A percentile compares a stretch with the other conserved stretches of the same genome.
phyloP scores from a whole-genome alignment of 805 yeast species.

The Lipomyces sp. region DNA sequence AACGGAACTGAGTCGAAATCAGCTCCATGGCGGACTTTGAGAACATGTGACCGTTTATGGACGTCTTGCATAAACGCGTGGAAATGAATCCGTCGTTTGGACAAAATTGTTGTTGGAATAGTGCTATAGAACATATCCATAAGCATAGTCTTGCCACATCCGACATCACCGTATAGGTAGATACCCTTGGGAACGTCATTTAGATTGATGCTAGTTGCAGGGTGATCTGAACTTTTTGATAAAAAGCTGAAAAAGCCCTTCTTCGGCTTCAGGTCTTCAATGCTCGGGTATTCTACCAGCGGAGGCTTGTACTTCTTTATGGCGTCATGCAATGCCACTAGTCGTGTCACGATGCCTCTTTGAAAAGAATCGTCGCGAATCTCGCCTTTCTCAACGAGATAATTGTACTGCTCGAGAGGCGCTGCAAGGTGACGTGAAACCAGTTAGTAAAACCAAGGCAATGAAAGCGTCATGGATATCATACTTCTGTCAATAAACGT shows the following conservation, averaged over 20 bases:
- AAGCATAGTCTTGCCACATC: conserved; percentile 97
- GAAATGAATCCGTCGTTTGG: conserved; percentile 83
- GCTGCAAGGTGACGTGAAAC: not conserved
- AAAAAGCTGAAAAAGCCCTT: conserved; percentile 37
- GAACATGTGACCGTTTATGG: conserved; percentile 80
- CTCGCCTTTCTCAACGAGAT: conserved; percentile 32
- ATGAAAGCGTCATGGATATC: too few relatives aligned
- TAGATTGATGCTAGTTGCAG: conserved; percentile 1
- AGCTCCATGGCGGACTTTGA: conserved; percentile 60
- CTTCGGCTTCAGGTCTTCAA: conserved; percentile 51
- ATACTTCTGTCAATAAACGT: conserved; percentile 10
- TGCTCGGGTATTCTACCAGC: conserved; percentile 50
- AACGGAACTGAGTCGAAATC: conserved; percentile 81
- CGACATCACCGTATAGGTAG: conserved; percentile 94
- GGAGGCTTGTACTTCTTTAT: conserved; percentile 63
- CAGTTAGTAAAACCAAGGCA: too few relatives aligned
- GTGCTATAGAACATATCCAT: conserved; percentile 93
- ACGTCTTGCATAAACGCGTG: conserved; percentile 96
- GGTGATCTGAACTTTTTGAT: conserved; percentile 8
- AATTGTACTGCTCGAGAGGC: conserved; percentile 23
- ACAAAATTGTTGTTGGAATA: conserved; percentile 63
- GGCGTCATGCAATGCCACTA: conserved; percentile 57
- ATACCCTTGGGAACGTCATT: conserved; percentile 64
- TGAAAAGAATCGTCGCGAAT: conserved; percentile 73
- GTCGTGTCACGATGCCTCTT: conserved; percentile 60